phyloP scores from a whole-genome alignment of 257 asterid genomes.

The Nyctanthes arbortristis region DNA sequence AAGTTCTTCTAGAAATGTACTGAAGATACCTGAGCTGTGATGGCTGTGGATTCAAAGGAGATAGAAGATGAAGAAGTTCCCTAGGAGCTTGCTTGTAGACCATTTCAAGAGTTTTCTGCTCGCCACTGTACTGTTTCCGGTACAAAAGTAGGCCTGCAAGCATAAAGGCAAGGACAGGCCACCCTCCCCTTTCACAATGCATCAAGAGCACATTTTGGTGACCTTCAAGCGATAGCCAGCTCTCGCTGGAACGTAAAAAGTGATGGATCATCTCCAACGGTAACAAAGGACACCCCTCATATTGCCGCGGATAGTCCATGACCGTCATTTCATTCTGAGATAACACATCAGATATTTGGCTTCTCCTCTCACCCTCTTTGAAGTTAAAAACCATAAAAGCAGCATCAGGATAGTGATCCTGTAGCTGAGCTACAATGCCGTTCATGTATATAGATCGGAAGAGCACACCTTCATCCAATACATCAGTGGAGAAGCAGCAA shows the following conservation, averaged over 20 bases:
- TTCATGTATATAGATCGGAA: conserved; percentile 81
- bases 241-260: conserved; percentile 95
- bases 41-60: conserved; percentile 96
- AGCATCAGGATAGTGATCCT: conserved; percentile 95
- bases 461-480: conserved; percentile 88
- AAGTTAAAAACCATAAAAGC: conserved; percentile 98
- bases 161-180: conserved; percentile 99
- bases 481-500: conserved; percentile 96
- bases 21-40: conserved; percentile 98
- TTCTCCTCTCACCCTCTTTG: conserved; percentile 86
- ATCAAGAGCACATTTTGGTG: conserved; percentile 94
- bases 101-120: conserved; percentile 97
- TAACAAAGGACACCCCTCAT: conserved; percentile 88
- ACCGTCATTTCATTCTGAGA: conserved; percentile 98
- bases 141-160: conserved; percentile 98
- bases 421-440: conserved; percentile 97
- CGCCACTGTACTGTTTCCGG: conserved; percentile 89
- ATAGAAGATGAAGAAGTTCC: conserved; percentile 93
- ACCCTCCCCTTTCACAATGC: conserved; percentile 99
- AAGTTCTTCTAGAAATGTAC: conserved; percentile 76
- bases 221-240: conserved; percentile 98
- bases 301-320: conserved; percentile 97
- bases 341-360: conserved; percentile 82
- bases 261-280: conserved; percentile 98
- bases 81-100: conserved; percentile 95